phyloP scores from a whole-genome alignment of 305 asterid genomes.

The Fraxinus albicans region DNA sequence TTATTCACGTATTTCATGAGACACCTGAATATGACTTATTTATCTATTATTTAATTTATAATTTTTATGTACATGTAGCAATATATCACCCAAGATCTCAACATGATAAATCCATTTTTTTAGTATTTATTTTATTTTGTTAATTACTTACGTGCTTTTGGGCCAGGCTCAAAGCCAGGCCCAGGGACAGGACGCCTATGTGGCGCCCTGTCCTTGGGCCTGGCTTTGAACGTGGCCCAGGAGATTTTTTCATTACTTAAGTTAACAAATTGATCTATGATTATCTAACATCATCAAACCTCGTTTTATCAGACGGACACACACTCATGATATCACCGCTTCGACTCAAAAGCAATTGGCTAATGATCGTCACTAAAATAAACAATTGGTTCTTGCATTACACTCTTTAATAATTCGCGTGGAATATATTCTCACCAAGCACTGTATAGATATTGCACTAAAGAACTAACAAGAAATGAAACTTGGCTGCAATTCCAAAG shows the following conservation, averaged over 20 bases:
- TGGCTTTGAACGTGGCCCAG: too few species aligned
- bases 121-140: too few species aligned
- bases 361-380: background rate
- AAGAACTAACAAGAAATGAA: background rate
- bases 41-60: too few species aligned
- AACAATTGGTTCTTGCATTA: constrained; percentile 28
- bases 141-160: too few species aligned
- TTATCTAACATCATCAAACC: background rate
- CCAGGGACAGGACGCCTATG: too few species aligned
- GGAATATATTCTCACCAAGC: background rate
- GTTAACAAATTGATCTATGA: background rate
- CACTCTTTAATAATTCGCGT: constrained; percentile 17
- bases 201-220: too few species aligned
- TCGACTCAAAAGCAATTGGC: constrained; percentile 26
- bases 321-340: constrained; percentile 15
- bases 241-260: background rate
- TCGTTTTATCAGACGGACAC: background rate
- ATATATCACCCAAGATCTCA: too few species aligned
- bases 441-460: background rate
- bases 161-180: too few species aligned
- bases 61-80: too few species aligned
- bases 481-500: background rate
- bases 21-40: too few species aligned
- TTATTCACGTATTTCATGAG: too few species aligned
- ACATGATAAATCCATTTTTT: too few species aligned